Conservation (phyloP, 352 stramenopile genomes). For the Phytophthora parvispora region DNA sequence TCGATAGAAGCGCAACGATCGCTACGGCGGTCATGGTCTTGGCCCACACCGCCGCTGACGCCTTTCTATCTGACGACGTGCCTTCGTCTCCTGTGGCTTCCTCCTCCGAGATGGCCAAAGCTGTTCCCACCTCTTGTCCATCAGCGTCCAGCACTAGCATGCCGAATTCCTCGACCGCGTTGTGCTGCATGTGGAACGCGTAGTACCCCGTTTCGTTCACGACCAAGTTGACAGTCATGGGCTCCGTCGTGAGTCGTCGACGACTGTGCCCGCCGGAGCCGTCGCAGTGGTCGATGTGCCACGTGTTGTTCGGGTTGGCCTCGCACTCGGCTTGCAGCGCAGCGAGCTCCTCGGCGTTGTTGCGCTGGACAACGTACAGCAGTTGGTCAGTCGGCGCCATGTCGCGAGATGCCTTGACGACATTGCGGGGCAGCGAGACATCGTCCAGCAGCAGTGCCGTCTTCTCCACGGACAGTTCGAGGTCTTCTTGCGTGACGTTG, state of each 20-base stretch:
- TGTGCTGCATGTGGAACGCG: conserved; percentile 62
- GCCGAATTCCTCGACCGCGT: conserved; percentile 54
- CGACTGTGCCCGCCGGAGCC: conserved; percentile 35
- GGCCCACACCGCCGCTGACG: conserved; percentile 36
- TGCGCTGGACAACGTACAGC: conserved; percentile 59
- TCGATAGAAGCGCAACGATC: conserved; percentile 49
- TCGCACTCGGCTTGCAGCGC: conserved; percentile 48
- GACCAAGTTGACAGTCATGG: conserved; percentile 55
- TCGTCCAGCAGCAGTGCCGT: conserved; percentile 41
- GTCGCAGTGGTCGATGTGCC: conserved; percentile 65
- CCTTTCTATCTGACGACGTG: conserved; percentile 27
- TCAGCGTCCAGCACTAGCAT: conserved; percentile 44
- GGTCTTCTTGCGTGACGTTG: conserved; percentile 29
- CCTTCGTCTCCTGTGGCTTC: conserved; percentile 19
- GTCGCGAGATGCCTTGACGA: conserved; percentile 49
- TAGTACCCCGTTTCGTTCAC: conserved; percentile 40
- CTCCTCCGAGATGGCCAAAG: conserved; percentile 33
- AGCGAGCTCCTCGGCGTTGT: conserved; percentile 54
- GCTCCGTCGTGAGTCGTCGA: conserved; percentile 34
- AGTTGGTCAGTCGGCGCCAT: conserved; percentile 49
- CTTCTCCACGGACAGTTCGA: conserved; percentile 34
- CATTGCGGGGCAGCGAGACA: conserved; percentile 50
- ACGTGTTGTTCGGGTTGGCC: conserved; percentile 44
- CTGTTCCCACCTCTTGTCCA: conserved; percentile 13
- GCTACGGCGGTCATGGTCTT: conserved; percentile 53